These are phyloP conservation scores for Collybia sordida DNA, from an alignment of 768 basidiomycete species.

Conservation along the genomic window DNA sequence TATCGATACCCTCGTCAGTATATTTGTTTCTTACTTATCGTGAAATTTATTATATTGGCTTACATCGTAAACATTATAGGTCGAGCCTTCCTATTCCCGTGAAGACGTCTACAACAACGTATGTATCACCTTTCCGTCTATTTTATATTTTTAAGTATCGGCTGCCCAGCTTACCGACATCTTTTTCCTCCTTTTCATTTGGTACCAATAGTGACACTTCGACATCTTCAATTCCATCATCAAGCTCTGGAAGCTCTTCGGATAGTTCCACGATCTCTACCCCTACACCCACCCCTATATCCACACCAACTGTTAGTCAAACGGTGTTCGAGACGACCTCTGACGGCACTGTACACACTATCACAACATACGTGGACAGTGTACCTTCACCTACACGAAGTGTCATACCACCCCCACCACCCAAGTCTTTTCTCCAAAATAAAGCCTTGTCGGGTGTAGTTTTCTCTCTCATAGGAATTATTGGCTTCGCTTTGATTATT, in stretches of 20 bases:
- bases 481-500: slow-evolving; percentile 46
- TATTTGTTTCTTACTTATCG: too few relatives aligned
- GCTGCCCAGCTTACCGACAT: neutral
- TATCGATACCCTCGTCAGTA: neutral
- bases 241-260: slow-evolving; percentile 11
- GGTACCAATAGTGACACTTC: slow-evolving; percentile 6
- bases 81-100: neutral
- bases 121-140: neutral
- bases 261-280: slow-evolving; percentile 10
- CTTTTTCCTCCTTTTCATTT: slow-evolving; percentile 2
- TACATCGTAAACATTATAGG: neutral
- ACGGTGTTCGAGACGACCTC: slow-evolving; percentile 20
- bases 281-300: slow-evolving; percentile 12
- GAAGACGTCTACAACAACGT: slow-evolving; percentile 4
- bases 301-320: slow-evolving; percentile 12
- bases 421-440: slow-evolving; percentile 58
- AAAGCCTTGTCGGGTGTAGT: slow-evolving; percentile 62
- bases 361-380: slow-evolving; percentile 25
- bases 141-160: neutral
- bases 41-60: too few relatives aligned
- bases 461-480: slow-evolving; percentile 51
- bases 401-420: slow-evolving; percentile 9
- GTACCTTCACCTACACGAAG: slow-evolving; percentile 22
- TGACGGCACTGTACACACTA: slow-evolving; percentile 30
- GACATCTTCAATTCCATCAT: slow-evolving; percentile 13